Evolutionary conservation across 2,329 filamentous ascomycete species (phyloP), one percentile per base, ranked within the genome.

Genomic region (Colletotrichum chlorophyti): DNA sequence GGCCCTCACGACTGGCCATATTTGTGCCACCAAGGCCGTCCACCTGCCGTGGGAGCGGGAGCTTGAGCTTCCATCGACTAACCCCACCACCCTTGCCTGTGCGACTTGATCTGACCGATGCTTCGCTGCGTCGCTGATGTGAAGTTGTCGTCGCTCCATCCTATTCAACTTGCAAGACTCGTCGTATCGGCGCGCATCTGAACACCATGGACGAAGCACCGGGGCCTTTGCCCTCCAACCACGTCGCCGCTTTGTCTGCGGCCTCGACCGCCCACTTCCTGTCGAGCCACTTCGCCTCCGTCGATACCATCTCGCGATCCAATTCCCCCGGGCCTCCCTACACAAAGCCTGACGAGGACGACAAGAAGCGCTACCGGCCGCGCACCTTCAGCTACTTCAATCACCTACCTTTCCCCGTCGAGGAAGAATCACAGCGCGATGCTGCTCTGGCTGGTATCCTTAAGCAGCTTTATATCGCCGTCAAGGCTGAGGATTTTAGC

Each of bases 301-400:
- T 81, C 70, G 86, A 91, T 65, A 87, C 91, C 66, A 88, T 91
- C 68, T 97, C 93, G 45, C 86, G 93, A 70, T 91, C 92, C 34
- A 95, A 93, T 38, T 94, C 93, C 2, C 93, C 93, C 3, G 92
- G 91, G 62, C 75, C 83, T 66, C 83, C 82, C 64, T 83, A 80
- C 66, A 75, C 76, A 31, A 76, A 78, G 66, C 67, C 72, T 32
- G 75, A 79, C 63, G 80, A 82, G 62, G 76, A 82, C 61, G 78
- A 84, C 69, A 80, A 80, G 71, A 84, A 83, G 72, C 82, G 90
- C 64, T 91, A 93, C 71, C 88, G 94, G 48, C 91, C 92, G 31
- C 87, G 95, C 62, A 97, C 95, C 24, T 99, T 95, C 72, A 92
- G 91, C 60, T 99, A 99, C 79, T 92, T 93, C 73, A 83, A 88